Evolutionary conservation across 2,329 filamentous ascomycete species (phyloP).

Genomic region (Exophiala viscosa): DNA sequence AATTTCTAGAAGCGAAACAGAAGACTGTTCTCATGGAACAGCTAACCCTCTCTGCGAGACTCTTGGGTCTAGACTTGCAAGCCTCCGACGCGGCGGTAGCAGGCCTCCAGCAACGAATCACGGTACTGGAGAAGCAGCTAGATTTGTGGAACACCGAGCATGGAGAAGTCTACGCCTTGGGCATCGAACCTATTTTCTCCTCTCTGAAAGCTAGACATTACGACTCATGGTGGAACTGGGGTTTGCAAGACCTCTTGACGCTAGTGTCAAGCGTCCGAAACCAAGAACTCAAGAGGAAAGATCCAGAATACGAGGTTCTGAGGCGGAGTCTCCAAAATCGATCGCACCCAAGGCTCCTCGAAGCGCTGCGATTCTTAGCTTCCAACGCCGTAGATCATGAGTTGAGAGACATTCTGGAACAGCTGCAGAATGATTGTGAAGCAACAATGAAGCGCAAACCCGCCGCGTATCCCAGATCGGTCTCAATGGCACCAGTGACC

Average conservation of each 20-base stretch:
- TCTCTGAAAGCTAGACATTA: constrained; percentile 31
- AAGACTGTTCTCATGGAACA: not conserved
- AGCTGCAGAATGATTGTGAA: no score
- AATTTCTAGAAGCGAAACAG: constrained; percentile 12
- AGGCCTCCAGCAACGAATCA: not conserved
- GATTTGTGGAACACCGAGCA: constrained; percentile 31
- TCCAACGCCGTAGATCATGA: no score
- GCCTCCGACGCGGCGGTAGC: not conserved
- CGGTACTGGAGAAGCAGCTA: constrained; percentile 23
- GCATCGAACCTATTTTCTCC: constrained; percentile 33
- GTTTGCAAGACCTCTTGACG: constrained; percentile 27
- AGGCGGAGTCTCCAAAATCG: no score
- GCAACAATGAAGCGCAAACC: no score
- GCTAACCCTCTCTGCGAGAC: constrained; percentile 12
- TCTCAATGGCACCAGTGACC: no score
- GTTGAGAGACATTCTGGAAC: no score
- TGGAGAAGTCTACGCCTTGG: constrained; percentile 31
- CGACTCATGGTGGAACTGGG: constrained; percentile 40
- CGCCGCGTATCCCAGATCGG: no score
- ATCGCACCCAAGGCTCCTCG: no score
- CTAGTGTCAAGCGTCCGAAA: no score
- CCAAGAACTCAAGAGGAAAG: no score
- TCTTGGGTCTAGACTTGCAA: constrained; percentile 12
- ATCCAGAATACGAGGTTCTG: no score
- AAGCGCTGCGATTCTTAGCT: no score